A percentile compares a stretch with the other conserved stretches of the same genome.
These are phyloP conservation scores for Ophiocordyceps robertsii DNA, from an alignment of 2,329 filamentous ascomycete genomes.

Conservation along the genomic window DNA sequence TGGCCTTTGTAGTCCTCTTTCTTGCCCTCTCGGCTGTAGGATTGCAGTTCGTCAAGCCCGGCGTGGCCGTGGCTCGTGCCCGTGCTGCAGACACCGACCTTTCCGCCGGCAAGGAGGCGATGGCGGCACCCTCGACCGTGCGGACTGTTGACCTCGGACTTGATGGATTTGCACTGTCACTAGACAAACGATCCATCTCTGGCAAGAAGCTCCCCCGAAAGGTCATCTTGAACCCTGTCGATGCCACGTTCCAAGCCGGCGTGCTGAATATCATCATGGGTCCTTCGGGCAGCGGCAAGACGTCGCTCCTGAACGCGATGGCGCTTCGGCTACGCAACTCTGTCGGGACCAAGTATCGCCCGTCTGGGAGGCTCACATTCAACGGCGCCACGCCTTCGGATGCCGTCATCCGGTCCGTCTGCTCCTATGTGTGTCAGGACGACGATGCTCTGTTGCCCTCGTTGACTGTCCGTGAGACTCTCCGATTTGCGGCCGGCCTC, in stretches of 20 bases:
- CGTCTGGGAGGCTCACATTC: slow-evolving; percentile 51
- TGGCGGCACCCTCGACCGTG: slow-evolving; percentile 39
- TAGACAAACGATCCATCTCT: slow-evolving; percentile 45
- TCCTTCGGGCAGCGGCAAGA: slow-evolving; percentile 66
- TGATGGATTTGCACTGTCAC: slow-evolving; percentile 46
- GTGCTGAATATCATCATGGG: slow-evolving; percentile 69
- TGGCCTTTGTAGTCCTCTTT: slow-evolving; percentile 51
- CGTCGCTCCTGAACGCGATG: slow-evolving; percentile 60
- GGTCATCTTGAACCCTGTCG: slow-evolving; percentile 54
- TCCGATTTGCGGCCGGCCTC: slow-evolving; percentile 57
- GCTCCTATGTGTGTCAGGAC: slow-evolving; percentile 67
- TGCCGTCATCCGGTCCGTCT: slow-evolving; percentile 56
- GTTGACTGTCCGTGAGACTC: slow-evolving; percentile 62
- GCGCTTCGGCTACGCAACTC: slow-evolving; percentile 52
- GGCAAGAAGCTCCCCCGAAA: slow-evolving; percentile 39
- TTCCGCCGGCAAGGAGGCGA: slow-evolving; percentile 58
- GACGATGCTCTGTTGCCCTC: slow-evolving; percentile 64
- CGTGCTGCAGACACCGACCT: slow-evolving; percentile 45
- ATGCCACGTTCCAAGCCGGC: slow-evolving; percentile 52
- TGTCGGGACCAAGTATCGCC: slow-evolving; percentile 45
- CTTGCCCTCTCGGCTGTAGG: slow-evolving; percentile 46
- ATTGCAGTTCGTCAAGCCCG: slow-evolving; percentile 49
- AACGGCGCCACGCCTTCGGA: slow-evolving; percentile 56
- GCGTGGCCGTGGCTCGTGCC: slow-evolving; percentile 56
- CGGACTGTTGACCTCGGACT: slow-evolving; percentile 52